Base-by-base conservation (phyloP, 1,284 basidiomycete species). In the Chalciporus sp. region DNA sequence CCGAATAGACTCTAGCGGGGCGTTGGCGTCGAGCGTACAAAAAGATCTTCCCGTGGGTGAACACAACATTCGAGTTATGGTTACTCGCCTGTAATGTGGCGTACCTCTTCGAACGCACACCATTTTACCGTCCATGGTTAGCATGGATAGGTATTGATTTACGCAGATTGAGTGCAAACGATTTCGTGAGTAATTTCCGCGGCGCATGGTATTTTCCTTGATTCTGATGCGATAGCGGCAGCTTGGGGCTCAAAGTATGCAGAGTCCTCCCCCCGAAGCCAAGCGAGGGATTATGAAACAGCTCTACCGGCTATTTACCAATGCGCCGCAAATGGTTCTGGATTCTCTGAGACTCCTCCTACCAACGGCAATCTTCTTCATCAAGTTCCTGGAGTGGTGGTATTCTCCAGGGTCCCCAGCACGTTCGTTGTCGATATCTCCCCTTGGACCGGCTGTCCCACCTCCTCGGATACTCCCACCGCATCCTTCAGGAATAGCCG, bases 321-420 rank as follows among this genome's bases (percentile, higher is more conserved):
- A 70, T 37, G 83, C 85, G 10, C 90, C 90, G 6, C 79, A 77
- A 43, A 69, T 86, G 42, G 61, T 90, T 8, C 76, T 92, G 37
- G 87, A 92, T 65, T 92, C 88, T 2, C 76, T 95, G 44, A 86
- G 89, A 60, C 77, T 96, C 43, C 80, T 95, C 14, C 82, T 97
- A 10, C 94, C 97, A 2, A 91, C 92, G 4, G 88, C 94, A 33
- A 95, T 99, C 57, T 97, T 99, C 72, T 90, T 94, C 69, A 83
- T 99, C 78, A 98, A 97, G 73, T 96, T 99, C 72, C 79, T 98
- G 29, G 95, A 99, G 74, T 99, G 97, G 95, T 99, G 97, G 95
- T 99, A 98, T 72, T 96, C 94, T 16, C 92, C 95, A 9, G 84
- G 85, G 28, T 98, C 95, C 3, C 95, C 95, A n/a, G 82, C 88